A percentile compares a stretch with the other conserved stretches of the same genome.
Evolutionary conservation across 345 rosid species (phyloP).

Genomic region (Xanthoceras sorbifolium): DNA sequence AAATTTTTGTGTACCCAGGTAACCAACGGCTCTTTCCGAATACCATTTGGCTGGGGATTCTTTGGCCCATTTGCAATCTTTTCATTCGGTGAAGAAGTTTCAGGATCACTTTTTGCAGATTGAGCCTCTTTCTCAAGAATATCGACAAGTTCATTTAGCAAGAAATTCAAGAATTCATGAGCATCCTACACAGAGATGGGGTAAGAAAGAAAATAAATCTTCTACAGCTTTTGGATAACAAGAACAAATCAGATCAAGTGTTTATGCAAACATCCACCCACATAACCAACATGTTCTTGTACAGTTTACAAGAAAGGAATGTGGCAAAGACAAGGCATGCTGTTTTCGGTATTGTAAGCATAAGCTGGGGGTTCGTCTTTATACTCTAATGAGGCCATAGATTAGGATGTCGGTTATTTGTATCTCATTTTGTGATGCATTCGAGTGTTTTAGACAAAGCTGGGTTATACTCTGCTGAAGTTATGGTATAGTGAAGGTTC

Average conservation of each 20-base stretch:
- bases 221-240: not conserved
- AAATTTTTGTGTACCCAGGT: conserved; percentile 99
- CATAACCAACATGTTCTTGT: not conserved
- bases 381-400: no score
- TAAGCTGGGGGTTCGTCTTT: no score
- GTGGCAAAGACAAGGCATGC: not conserved
- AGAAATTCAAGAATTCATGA: conserved; percentile 94
- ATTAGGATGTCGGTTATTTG: no score
- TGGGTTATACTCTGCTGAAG: no score
- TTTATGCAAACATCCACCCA: not conserved
- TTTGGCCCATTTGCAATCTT: conserved; percentile 77
- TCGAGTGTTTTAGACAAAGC: no score
- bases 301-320: not conserved
- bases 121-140: conserved; percentile 94
- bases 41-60: conserved; percentile 68
- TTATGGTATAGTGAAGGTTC: no score
- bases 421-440: no score
- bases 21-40: conserved; percentile 81
- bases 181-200: conserved; percentile 69
- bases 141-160: conserved; percentile 98
- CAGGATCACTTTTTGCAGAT: conserved; percentile 73
- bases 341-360: no score
- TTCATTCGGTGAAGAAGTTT: conserved; percentile 73
- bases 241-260: not conserved
- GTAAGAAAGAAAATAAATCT: conserved; percentile 3